phyloP scores from a whole-genome alignment of 2,329 filamentous ascomycete genomes.

The Arthrobotrys megalospora region DNA sequence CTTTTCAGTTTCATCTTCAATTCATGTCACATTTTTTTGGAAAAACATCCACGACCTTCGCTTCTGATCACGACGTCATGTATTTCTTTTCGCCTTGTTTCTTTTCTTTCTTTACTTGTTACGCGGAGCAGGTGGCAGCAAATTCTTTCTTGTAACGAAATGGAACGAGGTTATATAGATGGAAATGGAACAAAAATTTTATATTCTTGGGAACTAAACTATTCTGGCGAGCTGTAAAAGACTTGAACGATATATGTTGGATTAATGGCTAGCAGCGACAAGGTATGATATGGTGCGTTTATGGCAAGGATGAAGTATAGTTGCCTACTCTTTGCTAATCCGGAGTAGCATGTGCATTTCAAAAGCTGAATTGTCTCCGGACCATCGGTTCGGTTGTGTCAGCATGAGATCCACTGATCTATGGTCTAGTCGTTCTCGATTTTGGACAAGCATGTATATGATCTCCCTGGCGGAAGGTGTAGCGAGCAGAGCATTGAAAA shows the following conservation, averaged over 20 bases:
- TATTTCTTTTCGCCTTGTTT: conserved; percentile 12
- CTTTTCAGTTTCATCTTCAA: conserved; percentile 48
- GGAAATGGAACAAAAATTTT: conserved; percentile 12
- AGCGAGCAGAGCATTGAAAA: not conserved
- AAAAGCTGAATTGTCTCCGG: conserved; percentile 5
- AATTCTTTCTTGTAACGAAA: conserved; percentile 35
- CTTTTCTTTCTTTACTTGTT: conserved; percentile 3
- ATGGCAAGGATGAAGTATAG: not conserved
- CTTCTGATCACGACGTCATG: conserved; percentile 41
- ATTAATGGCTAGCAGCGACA: too few species aligned
- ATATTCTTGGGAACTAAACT: not conserved
- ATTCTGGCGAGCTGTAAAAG: too few species aligned
- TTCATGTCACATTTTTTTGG: conserved; percentile 24
- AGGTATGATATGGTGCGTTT: not conserved
- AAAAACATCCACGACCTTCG: conserved; percentile 19
- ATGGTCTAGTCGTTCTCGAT: not conserved
- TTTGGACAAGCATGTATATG: conserved; percentile 9
- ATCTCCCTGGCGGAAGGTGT: not conserved
- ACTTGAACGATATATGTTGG: too few species aligned
- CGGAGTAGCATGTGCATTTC: conserved; percentile 12
- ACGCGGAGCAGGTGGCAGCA: conserved; percentile 30
- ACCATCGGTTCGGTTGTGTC: conserved; percentile 1
- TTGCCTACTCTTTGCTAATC: not conserved
- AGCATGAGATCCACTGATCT: not conserved
- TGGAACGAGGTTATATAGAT: conserved; percentile 27